Percentiles rank a stretch among this genome's conserved stretches.
Evolutionary conservation across 192 early-diverging fungal species (phyloP).

Genomic region (Bifiguratus adelaidae): DNA sequence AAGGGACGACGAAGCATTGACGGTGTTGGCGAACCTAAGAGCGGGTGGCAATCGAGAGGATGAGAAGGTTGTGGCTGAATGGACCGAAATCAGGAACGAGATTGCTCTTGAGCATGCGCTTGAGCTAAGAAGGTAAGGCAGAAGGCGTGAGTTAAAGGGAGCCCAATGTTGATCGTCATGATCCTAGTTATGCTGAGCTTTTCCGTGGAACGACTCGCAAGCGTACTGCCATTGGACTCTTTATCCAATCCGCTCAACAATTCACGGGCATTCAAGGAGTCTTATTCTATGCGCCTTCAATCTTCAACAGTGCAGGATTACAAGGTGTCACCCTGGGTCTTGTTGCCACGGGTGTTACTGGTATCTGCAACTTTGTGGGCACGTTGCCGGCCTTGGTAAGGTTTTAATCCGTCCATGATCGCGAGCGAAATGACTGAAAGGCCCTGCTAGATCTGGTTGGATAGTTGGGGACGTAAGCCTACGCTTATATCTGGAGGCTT

Average conservation of each 20-base stretch:
- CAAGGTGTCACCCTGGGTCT: slow-evolving; percentile 4
- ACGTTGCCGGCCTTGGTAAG: slow-evolving; percentile 38
- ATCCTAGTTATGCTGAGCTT: slow-evolving; percentile 50
- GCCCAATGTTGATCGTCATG: too few relatives aligned
- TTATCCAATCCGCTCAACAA: slow-evolving; percentile 47
- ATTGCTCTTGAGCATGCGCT: slow-evolving; percentile 49
- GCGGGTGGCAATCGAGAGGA: slow-evolving; percentile 43
- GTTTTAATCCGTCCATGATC: too few relatives aligned
- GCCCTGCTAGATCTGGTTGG: too few relatives aligned
- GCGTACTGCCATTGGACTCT: slow-evolving; percentile 50
- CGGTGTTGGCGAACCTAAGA: slow-evolving; percentile 61
- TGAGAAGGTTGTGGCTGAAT: slow-evolving; percentile 51
- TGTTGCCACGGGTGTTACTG: slow-evolving; percentile 15
- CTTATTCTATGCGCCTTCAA: slow-evolving; percentile 13
- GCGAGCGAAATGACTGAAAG: too few relatives aligned
- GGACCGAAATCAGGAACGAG: slow-evolving; percentile 57
- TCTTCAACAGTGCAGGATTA: slow-evolving; percentile 12
- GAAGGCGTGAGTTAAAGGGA: too few relatives aligned
- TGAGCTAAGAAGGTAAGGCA: too few relatives aligned
- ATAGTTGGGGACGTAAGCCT: slow-evolving; percentile 65
- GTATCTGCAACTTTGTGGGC: slow-evolving; percentile 8
- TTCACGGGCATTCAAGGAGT: slow-evolving; percentile 16
- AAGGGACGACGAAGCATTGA: slow-evolving; percentile 54
- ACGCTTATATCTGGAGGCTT: slow-evolving; percentile 60
- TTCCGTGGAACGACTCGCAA: slow-evolving; percentile 37